These are phyloP conservation scores for Colletotrichum chrysophilum DNA, from an alignment of 2,329 filamentous ascomycete species.

Conservation along the genomic window DNA sequence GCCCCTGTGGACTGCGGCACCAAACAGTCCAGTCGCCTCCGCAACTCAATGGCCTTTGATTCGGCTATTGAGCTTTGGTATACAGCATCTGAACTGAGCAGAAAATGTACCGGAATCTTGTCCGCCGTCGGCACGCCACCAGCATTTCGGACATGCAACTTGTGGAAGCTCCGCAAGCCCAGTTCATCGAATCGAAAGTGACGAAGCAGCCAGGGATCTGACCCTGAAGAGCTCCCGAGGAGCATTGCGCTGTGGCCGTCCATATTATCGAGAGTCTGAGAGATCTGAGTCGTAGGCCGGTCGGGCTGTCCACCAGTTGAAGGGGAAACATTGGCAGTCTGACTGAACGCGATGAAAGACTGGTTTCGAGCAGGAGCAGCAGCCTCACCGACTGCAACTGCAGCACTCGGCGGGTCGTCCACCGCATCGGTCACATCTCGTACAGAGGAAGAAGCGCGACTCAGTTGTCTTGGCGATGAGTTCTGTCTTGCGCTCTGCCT, in stretches of 20 bases:
- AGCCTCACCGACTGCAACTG: neutral
- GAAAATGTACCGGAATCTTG: conserved; percentile 35
- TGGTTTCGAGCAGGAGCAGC: accelerated
- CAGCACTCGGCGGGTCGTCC: neutral
- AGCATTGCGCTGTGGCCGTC: conserved; percentile 32
- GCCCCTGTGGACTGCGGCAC: neutral
- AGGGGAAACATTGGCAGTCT: neutral
- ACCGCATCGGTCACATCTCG: neutral
- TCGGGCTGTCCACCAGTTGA: neutral
- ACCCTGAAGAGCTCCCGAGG: conserved; percentile 36
- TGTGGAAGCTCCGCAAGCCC: conserved; percentile 37
- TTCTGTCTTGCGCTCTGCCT: neutral
- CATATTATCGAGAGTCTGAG: conserved; percentile 31
- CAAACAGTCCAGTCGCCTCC: neutral
- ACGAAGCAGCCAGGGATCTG: conserved; percentile 38
- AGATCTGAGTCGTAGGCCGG: conserved; percentile 17
- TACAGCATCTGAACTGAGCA: conserved; percentile 20
- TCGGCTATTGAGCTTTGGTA: no score
- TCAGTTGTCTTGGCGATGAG: neutral
- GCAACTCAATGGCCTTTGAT: neutral
- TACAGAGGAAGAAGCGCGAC: neutral
- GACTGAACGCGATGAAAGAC: neutral
- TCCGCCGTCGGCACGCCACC: conserved; percentile 38
- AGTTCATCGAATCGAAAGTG: conserved; percentile 41
- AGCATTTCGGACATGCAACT: conserved; percentile 40